These are phyloP conservation scores for Theileria sp. DNA, from an alignment of 169 alveolate species.

Conservation along the genomic window DNA sequence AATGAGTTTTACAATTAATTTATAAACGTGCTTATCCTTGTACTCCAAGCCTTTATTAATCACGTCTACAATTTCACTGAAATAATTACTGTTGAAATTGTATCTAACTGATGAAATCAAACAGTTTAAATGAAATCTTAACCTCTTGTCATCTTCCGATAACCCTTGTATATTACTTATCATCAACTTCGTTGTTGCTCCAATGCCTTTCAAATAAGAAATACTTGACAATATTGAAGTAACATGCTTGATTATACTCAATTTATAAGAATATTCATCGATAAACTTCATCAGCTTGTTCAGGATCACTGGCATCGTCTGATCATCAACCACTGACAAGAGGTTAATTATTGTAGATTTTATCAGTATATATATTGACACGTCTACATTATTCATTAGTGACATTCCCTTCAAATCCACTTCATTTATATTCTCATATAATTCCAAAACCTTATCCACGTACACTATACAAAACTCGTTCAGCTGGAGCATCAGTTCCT, in stretches of 20 bases:
- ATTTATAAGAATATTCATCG: conserved; percentile 27
- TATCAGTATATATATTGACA: conserved; percentile 38
- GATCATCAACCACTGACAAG: conserved; percentile 26
- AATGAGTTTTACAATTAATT: conserved; percentile 34
- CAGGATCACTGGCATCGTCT: conserved; percentile 32
- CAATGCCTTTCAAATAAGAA: conserved; percentile 15
- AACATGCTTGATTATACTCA: conserved; percentile 47
- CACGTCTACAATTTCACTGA: background rate
- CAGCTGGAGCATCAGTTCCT: background rate
- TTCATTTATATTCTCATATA: background rate
- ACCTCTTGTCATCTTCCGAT: conserved; percentile 26
- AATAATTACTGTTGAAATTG: conserved; percentile 16
- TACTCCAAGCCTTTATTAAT: conserved; percentile 36
- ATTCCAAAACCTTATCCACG: conserved; percentile 4
- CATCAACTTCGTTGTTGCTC: conserved; percentile 10
- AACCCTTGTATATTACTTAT: background rate
- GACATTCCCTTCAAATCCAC: conserved; percentile 40
- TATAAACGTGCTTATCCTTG: conserved; percentile 40
- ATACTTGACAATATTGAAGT: conserved; percentile 32
- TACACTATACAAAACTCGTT: conserved; percentile 7
- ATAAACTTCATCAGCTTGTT: conserved; percentile 33
- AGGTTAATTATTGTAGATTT: conserved; percentile 50
- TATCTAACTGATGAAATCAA: conserved; percentile 37
- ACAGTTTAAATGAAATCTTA: conserved; percentile 36
- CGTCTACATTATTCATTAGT: conserved; percentile 58